Conservation (phyloP, 306 rosid species). For the Dryas octopetala region DNA sequence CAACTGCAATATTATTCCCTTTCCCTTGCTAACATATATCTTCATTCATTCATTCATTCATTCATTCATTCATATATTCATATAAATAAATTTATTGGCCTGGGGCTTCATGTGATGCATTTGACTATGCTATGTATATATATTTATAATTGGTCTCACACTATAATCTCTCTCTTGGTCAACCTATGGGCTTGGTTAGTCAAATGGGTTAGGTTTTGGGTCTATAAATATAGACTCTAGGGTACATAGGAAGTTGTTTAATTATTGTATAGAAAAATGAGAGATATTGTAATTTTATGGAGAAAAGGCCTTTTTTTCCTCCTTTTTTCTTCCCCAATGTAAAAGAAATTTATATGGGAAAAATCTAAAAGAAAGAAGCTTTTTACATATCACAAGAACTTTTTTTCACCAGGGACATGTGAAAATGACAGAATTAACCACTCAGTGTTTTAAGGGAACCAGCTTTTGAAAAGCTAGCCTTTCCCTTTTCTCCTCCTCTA, state of each 20-base stretch:
- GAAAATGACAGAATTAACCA: constrained; percentile 56
- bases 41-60: constrained; percentile 14
- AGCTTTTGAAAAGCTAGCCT: constrained; percentile 59
- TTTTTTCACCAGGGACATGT: constrained; percentile 31
- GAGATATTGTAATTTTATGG: not conserved
- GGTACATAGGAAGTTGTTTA: not conserved
- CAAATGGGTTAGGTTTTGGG: constrained; percentile 19
- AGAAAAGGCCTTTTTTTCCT: not conserved
- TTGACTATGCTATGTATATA: constrained; percentile 6
- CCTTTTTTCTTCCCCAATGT: not conserved
- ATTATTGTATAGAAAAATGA: not conserved
- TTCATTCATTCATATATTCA: constrained; percentile 12
- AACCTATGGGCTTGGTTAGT: constrained; percentile 5
- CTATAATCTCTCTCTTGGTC: not conserved
- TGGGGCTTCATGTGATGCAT: not conserved
- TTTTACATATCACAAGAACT: constrained; percentile 27
- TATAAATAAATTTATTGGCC: not conserved
- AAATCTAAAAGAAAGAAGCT: not conserved
- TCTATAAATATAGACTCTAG: not conserved
- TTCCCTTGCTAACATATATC: not conserved
- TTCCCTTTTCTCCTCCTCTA: constrained; percentile 36
- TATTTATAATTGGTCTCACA: not conserved
- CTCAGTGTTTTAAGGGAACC: constrained; percentile 32
- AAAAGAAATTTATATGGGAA: constrained; percentile 9
- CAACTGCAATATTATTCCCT: constrained; percentile 33